Evolutionary conservation across 2,329 filamentous ascomycete genomes (phyloP).

Genomic region (Cercospora zeina): DNA sequence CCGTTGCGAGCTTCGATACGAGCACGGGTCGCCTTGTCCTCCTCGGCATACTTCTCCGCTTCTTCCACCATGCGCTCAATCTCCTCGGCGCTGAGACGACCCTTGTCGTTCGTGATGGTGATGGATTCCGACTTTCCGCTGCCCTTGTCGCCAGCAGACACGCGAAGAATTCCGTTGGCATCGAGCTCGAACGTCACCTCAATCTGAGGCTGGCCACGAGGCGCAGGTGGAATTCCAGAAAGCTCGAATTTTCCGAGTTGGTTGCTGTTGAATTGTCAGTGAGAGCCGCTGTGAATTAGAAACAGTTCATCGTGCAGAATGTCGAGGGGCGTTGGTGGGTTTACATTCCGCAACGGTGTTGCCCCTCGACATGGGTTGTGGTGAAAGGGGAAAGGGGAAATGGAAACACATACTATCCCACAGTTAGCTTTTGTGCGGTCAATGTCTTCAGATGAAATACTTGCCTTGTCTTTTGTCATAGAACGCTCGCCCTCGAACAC

Average conservation of each 20-base stretch:
- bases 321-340: no score
- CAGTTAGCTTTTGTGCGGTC: no score
- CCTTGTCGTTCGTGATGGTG: slow-evolving; percentile 99
- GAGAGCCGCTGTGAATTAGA: no score
- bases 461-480: slow-evolving; percentile 46
- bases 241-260: slow-evolving; percentile 97
- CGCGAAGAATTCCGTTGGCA: slow-evolving; percentile 97
- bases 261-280: slow-evolving; percentile 55
- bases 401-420: no score
- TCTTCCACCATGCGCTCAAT: slow-evolving; percentile 99
- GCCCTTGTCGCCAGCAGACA: slow-evolving; percentile 94
- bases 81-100: slow-evolving; percentile 90
- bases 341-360: no score
- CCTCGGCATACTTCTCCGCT: slow-evolving; percentile 97
- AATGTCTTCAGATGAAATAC: no score
- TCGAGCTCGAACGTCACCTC: slow-evolving; percentile 98
- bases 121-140: slow-evolving; percentile 97
- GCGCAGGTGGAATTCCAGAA: slow-evolving; percentile 89
- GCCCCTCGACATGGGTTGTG: no score
- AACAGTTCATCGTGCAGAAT: no score
- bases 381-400: no score
- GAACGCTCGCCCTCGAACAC: slow-evolving; percentile 94
- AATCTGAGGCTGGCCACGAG: slow-evolving; percentile 95
- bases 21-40: slow-evolving; percentile 97
- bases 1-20: slow-evolving; percentile 95